Evolutionary conservation across 148 eudicot genomes (phyloP).

Genomic region (Rhododendron williamsianum): DNA sequence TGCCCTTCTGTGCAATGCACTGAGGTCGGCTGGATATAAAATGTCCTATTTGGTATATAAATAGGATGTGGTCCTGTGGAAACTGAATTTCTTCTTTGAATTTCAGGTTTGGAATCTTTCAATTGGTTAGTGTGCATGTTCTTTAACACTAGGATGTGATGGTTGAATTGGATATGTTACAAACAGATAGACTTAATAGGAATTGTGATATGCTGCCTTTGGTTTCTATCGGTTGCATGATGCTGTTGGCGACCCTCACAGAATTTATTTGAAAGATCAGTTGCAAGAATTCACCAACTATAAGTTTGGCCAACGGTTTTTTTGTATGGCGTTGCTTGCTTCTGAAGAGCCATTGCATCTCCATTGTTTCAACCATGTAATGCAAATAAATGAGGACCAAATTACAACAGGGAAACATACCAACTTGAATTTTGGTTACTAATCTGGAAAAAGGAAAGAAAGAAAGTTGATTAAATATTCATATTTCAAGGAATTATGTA

Average conservation of each 20-base stretch:
- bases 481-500: neutral
- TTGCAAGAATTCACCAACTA: neutral
- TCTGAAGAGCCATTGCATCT: neutral
- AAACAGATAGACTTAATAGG: neutral
- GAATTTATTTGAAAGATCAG: neutral
- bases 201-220: neutral
- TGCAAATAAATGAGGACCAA: neutral
- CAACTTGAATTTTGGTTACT: neutral
- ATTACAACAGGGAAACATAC: neutral
- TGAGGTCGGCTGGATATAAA: neutral
- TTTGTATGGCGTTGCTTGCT: slow-evolving; percentile 1
- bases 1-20: neutral
- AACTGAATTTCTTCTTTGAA: neutral
- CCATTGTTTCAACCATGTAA: neutral
- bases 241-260: neutral
- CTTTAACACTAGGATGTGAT: neutral
- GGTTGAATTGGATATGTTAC: slow-evolving; percentile 1
- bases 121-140: neutral
- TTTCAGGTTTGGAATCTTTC: neutral
- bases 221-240: neutral
- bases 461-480: neutral
- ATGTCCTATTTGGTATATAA: neutral
- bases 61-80: neutral
- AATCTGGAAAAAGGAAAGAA: neutral
- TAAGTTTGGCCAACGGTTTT: neutral